These are phyloP conservation scores for Cercospora beticola DNA, from an alignment of 2,329 filamentous ascomycete species.

Conservation along the genomic window DNA sequence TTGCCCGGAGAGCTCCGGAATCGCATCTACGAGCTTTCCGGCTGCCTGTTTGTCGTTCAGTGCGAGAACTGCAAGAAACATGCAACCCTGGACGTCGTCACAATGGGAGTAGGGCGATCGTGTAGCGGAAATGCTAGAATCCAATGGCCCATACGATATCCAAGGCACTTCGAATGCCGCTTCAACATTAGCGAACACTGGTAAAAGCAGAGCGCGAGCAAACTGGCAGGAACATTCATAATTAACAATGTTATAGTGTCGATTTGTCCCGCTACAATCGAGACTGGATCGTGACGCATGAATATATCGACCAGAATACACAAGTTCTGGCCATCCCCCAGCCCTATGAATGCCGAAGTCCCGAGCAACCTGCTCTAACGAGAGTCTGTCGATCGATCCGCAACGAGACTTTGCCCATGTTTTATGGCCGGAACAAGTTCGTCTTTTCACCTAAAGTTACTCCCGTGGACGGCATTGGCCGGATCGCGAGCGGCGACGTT, in stretches of 20 bases:
- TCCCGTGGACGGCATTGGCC: not conserved
- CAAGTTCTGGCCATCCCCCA: not conserved
- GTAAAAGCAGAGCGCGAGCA: not conserved
- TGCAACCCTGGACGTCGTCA: not conserved
- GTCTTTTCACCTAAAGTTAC: constrained; percentile 8
- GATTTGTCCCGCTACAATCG: constrained; percentile 11
- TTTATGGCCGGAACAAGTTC: constrained; percentile 21
- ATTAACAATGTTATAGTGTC: constrained; percentile 1
- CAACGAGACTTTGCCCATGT: constrained; percentile 18
- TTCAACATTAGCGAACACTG: not conserved
- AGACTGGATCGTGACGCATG: constrained; percentile 11
- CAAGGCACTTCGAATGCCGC: constrained; percentile 13
- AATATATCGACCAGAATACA: constrained; percentile 7
- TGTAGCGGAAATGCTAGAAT: constrained; percentile 11
- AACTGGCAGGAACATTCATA: not conserved
- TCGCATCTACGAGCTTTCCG: constrained; percentile 18
- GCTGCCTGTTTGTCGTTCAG: constrained; percentile 16
- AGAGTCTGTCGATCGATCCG: constrained; percentile 16
- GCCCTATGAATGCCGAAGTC: constrained; percentile 2
- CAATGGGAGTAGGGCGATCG: constrained; percentile 1
- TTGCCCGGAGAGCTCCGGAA: constrained; percentile 21
- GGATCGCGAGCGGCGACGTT: constrained; percentile 1
- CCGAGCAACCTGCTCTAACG: constrained; percentile 18
- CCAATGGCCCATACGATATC: constrained; percentile 10
- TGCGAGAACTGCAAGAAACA: constrained; percentile 15